These are phyloP conservation scores for Aspergillus coremiiformis DNA, from an alignment of 495 filamentous ascomycete species.

Conservation along the genomic window DNA sequence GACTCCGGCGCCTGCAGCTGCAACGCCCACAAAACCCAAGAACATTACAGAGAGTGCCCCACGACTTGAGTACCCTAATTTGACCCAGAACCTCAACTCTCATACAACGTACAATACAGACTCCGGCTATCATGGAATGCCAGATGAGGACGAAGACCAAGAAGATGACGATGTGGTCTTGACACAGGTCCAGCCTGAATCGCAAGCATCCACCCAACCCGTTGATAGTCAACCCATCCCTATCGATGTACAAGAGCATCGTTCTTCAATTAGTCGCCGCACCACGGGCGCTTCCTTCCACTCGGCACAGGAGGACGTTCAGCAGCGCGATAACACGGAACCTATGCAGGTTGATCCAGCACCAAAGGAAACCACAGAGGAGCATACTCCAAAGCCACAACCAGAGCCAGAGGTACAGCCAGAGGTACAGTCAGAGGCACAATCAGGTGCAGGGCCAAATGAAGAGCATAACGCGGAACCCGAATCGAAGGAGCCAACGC, in stretches of 20 bases:
- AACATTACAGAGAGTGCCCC: constrained; percentile 11
- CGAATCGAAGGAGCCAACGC: constrained; percentile 3
- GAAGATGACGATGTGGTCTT: constrained; percentile 32
- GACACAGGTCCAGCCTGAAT: constrained; percentile 27
- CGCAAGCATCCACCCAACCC: constrained; percentile 31
- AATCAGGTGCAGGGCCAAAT: constrained; percentile 2
- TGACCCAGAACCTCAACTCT: constrained; percentile 34
- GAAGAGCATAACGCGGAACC: constrained; percentile 1
- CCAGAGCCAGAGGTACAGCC: constrained; percentile 4
- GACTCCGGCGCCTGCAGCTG: background rate
- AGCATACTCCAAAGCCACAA: constrained; percentile 14
- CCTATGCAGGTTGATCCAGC: constrained; percentile 24
- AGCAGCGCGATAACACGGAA: constrained; percentile 33
- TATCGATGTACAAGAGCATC: constrained; percentile 16
- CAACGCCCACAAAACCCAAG: constrained; percentile 20
- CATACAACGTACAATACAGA: constrained; percentile 47
- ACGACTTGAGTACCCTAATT: constrained; percentile 29
- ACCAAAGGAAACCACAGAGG: constrained; percentile 14
- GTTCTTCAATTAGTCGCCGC: constrained; percentile 37
- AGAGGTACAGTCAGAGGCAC: constrained; percentile 10
- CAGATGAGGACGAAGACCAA: constrained; percentile 39
- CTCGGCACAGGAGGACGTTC: constrained; percentile 57
- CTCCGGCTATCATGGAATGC: constrained; percentile 78
- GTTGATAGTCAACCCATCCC: constrained; percentile 32
- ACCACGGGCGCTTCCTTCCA: constrained; percentile 57